phyloP scores from a whole-genome alignment of 169 alveolate genomes.

The Plasmodium knowlesi region DNA sequence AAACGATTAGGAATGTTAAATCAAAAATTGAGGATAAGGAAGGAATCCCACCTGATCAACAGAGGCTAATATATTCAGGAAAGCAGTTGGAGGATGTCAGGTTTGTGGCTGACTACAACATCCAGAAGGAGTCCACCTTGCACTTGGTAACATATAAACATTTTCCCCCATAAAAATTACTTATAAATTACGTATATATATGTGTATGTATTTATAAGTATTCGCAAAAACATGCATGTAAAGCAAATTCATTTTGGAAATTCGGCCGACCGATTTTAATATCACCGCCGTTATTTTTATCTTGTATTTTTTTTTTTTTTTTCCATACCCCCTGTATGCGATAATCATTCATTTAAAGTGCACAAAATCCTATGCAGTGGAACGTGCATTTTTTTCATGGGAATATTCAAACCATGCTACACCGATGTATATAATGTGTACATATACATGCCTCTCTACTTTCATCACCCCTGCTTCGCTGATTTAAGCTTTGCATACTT shows the following conservation, averaged over 20 bases:
- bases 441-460: neutral
- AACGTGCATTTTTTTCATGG: neutral
- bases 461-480: neutral
- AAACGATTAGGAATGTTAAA: constrained; percentile 97
- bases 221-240: neutral
- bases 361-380: neutral
- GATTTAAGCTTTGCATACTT: neutral
- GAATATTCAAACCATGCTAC: neutral
- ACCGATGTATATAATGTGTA: neutral
- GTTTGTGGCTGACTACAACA: constrained; percentile 98
- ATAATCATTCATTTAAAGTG: neutral
- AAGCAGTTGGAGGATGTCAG: constrained; percentile 99
- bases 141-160: constrained; percentile 90
- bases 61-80: constrained; percentile 99
- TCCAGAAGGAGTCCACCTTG: constrained; percentile 97
- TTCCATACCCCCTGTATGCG: neutral
- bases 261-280: neutral
- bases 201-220: neutral
- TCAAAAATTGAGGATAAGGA: constrained; percentile 98
- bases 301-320: no score
- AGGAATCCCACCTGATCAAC: constrained; percentile 99
- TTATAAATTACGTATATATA: neutral
- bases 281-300: neutral
- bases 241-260: neutral
- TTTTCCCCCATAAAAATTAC: neutral